Conservation (phyloP, 176 grass and related monocot genomes). For the Tillandsia fasciculata region DNA sequence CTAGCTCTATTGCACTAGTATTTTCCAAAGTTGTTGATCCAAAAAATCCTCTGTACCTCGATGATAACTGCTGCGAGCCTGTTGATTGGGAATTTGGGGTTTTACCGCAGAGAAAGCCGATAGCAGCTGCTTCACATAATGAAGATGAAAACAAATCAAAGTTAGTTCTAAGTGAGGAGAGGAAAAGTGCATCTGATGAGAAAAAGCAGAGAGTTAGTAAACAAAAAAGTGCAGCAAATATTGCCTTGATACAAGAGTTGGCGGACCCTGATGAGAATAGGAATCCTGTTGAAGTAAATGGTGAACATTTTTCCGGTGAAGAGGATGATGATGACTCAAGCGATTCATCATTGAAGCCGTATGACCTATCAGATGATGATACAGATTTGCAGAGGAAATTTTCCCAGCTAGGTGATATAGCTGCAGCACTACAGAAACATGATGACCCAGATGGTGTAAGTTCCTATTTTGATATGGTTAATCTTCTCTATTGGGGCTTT, state of each 20-base stretch:
- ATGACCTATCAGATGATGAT: slow-evolving; percentile 90
- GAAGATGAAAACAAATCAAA: slow-evolving; percentile 35
- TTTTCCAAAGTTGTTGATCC: too few species aligned
- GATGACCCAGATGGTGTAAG: slow-evolving; percentile 93
- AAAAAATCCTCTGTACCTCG: too few species aligned
- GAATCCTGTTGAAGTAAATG: slow-evolving; percentile 17
- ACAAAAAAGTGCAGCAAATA: slow-evolving; percentile 19
- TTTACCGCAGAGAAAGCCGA: slow-evolving; percentile 42
- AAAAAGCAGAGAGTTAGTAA: slow-evolving; percentile 41
- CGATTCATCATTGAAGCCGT: slow-evolving; percentile 79
- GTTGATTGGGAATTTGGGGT: too few species aligned
- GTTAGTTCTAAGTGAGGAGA: slow-evolving; percentile 27
- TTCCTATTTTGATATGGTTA: slow-evolving; percentile 13
- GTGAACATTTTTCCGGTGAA: slow-evolving; percentile 28
- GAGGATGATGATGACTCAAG: slow-evolving; percentile 40
- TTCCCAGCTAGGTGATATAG: slow-evolving; percentile 61
- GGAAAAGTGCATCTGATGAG: slow-evolving; percentile 30
- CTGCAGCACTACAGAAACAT: slow-evolving; percentile 64
- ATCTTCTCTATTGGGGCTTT: not conserved
- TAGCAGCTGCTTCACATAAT: slow-evolving; percentile 29
- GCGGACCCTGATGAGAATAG: slow-evolving; percentile 43
- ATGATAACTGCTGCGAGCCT: too few species aligned
- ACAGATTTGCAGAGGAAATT: slow-evolving; percentile 65
- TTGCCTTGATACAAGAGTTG: slow-evolving; percentile 34
- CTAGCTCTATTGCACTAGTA: too few species aligned